Evolutionary conservation across 1,284 basidiomycete species (phyloP).

Genomic region (Cryptococcus maquisensis): DNA sequence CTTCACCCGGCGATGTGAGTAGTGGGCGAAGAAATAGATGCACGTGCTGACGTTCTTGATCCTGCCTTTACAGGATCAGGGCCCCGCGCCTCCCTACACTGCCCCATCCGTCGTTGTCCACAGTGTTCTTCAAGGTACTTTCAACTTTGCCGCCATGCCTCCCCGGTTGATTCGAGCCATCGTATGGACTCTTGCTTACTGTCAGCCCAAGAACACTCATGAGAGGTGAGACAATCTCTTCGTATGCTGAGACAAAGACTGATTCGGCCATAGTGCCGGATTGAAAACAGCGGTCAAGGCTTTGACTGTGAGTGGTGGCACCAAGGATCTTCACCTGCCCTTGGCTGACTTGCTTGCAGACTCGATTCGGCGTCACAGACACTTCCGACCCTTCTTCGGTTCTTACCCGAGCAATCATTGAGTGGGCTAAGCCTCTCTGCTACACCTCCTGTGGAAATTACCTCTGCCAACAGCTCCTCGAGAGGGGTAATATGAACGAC

Average conservation of each 20-base stretch:
- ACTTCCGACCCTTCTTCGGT: conserved; percentile 1
- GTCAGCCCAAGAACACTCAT: conserved; percentile 28
- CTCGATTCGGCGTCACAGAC: conserved; percentile 16
- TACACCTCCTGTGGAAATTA: conserved; percentile 45
- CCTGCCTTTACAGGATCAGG: conserved; percentile 1
- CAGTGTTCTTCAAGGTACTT: conserved; percentile 22
- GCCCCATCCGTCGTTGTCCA: conserved; percentile 9
- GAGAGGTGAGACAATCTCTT: conserved; percentile 24
- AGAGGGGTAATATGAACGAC: conserved; percentile 32
- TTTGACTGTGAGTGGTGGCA: conserved; percentile 25
- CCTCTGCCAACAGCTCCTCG: conserved; percentile 44
- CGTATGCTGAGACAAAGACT: background rate
- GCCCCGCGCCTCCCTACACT: conserved; percentile 3
- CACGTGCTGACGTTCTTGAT: background rate
- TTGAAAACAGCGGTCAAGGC: conserved; percentile 37
- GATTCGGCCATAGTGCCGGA: conserved; percentile 16
- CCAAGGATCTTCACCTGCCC: background rate
- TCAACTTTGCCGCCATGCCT: conserved; percentile 24
- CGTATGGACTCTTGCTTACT: conserved; percentile 38
- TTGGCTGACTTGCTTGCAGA: conserved; percentile 7
- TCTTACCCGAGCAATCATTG: conserved; percentile 32
- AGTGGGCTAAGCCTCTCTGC: conserved; percentile 39
- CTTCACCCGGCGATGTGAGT: too few relatives aligned
- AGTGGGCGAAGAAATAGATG: too few relatives aligned
- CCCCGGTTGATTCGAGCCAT: conserved; percentile 24